Evolutionary conservation across 805 yeast genomes (phyloP), one percentile per base, ranked within the genome.

Genomic region (Brettanomyces naardenensis): DNA sequence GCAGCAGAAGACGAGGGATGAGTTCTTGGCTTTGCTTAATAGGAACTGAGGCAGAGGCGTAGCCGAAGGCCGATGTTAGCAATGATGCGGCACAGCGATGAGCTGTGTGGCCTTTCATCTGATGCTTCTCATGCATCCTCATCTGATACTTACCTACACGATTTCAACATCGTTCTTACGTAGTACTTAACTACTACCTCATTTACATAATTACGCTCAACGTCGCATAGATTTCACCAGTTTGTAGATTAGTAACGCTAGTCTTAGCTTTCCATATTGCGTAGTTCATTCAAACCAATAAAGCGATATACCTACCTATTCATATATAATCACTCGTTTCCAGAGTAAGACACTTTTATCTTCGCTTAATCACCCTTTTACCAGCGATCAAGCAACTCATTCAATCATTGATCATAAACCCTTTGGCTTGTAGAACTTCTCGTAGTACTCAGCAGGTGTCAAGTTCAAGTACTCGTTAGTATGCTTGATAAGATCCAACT

Each of bases 1-100:
- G 39, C 87, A 87, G 31, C 96, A 89, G 59, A 87, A 86, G 68
- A 92, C 98, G 3, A 77, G 98, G 55, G 98, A 92, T 55, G 98
- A 92, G 62, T 92, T 92, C 53, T 71, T 92, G 56, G 81, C 89
- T 10, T 66, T 89, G 44, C 66, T 89, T 50, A 83, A 82, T 28
- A 75, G 84, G 61, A 66, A 68, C 26, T n/a, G n/a, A n/a, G n/a
- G n/a, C n/a, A n/a, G n/a, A n/a, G 49, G n/a, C n/a, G n/a, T n/a
- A n/a, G n/a, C n/a, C n/a, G n/a, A n/a, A n/a, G n/a, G n/a, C n/a
- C n/a, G n/a, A n/a, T n/a, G n/a, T n/a, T n/a, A n/a, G n/a, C n/a
- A n/a, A n/a, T n/a, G n/a, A n/a, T n/a, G n/a, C n/a, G n/a, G n/a
- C n/a, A n/a, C n/a, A n/a, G n/a, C n/a, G n/a, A n/a, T n/a, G n/a